Evolutionary conservation across 345 rosid genomes (phyloP).

Genomic region (Excoecaria cochinchinensis): DNA sequence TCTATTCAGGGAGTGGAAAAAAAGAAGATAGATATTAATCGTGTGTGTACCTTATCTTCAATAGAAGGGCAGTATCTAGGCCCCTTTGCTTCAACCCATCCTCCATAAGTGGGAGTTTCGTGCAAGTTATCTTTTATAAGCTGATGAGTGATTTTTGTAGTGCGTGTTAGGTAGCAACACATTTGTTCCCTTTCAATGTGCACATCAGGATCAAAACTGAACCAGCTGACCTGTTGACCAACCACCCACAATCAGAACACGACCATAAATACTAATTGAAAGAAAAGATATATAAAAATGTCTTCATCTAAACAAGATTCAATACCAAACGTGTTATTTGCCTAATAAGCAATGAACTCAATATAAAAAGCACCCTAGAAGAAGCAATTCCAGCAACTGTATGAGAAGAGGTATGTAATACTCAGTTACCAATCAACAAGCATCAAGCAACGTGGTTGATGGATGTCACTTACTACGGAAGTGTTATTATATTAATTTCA

Average conservation of each 20-base stretch:
- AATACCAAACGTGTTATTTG: not conserved
- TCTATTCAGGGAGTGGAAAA: not conserved
- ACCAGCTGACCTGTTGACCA: slow-evolving; percentile 79
- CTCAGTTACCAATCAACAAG: not conserved
- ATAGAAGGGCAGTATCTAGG: slow-evolving; percentile 98
- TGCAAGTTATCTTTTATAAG: slow-evolving; percentile 86
- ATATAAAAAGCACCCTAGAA: not conserved
- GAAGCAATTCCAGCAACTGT: not conserved
- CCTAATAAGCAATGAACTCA: not conserved
- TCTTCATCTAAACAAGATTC: too few species aligned
- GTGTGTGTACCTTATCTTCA: slow-evolving; percentile 74
- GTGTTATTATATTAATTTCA: too few species aligned
- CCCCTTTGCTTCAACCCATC: slow-evolving; percentile 99
- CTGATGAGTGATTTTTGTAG: slow-evolving; percentile 78
- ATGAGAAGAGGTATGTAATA: not conserved
- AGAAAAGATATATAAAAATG: not conserved
- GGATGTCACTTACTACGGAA: too few species aligned
- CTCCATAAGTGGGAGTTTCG: slow-evolving; percentile 98
- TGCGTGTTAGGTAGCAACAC: slow-evolving; percentile 92
- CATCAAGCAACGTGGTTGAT: too few species aligned
- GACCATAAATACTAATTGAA: slow-evolving; percentile 8
- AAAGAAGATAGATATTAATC: slow-evolving; percentile 1
- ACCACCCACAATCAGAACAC: slow-evolving; percentile 22
- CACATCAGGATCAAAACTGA: slow-evolving; percentile 87
- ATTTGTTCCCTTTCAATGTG: slow-evolving; percentile 92